A percentile compares a stretch with the other conserved stretches of the same genome.
Evolutionary conservation across 768 basidiomycete species (phyloP).

Genomic region (Hysterangium stoloniferum): DNA sequence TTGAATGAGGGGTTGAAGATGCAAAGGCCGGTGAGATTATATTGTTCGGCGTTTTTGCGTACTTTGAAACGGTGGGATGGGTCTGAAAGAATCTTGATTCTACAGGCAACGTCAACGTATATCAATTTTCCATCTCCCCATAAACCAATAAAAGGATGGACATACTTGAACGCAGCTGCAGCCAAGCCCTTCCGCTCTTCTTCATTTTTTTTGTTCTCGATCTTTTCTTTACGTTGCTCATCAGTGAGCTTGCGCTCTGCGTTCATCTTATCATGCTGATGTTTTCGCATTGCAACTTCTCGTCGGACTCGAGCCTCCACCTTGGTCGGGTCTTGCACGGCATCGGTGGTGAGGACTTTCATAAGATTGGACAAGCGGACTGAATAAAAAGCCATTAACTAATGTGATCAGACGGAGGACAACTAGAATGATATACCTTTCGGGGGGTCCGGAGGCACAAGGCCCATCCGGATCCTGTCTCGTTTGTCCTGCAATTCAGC

Average conservation of each 20-base stretch:
- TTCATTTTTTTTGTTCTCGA: constrained; percentile 75
- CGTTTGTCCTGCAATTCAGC: constrained; percentile 90
- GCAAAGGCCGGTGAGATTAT: constrained; percentile 79
- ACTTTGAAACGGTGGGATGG: constrained; percentile 95
- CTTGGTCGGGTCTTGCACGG: constrained; percentile 94
- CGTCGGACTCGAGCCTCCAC: constrained; percentile 92
- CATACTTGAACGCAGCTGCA: constrained; percentile 89
- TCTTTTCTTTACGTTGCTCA: constrained; percentile 82
- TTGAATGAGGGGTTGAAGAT: constrained; percentile 87
- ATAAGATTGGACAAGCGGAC: constrained; percentile 94
- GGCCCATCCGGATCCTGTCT: constrained; percentile 92
- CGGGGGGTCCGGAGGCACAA: constrained; percentile 89
- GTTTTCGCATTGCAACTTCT: constrained; percentile 86
- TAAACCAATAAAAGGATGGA: constrained; percentile 16
- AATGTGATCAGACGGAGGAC: neutral
- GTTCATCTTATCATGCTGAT: constrained; percentile 91
- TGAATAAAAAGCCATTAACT: constrained; percentile 24
- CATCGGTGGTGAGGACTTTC: constrained; percentile 95
- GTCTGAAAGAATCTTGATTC: constrained; percentile 84
- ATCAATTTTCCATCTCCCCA: too few species aligned
- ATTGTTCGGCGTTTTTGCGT: constrained; percentile 91
- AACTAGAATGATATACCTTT: constrained; percentile 54
- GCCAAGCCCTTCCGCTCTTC: constrained; percentile 81
- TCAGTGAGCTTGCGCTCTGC: constrained; percentile 85
- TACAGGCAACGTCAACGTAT: constrained; percentile 22